A percentile compares a stretch with the other conserved stretches of the same genome.
These are phyloP conservation scores for Salvia rosmarinus DNA, from an alignment of 257 asterid genomes.

Conservation along the genomic window DNA sequence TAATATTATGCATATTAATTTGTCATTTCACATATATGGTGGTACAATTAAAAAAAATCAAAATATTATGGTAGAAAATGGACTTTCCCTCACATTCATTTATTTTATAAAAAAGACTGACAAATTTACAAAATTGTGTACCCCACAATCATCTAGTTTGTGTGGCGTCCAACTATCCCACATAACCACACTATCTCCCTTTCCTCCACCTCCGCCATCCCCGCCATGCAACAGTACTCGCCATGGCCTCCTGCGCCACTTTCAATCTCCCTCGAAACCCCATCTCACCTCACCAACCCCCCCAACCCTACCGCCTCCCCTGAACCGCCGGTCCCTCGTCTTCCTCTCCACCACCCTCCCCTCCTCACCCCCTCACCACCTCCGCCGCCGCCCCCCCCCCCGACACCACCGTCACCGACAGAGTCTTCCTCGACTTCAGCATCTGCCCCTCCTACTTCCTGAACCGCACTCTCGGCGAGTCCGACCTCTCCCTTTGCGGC, in stretches of 20 bases:
- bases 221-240: constrained; percentile 53
- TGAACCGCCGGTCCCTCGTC: constrained; percentile 67
- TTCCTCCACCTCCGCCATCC: constrained; percentile 23
- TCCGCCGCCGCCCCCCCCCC: constrained; percentile 47
- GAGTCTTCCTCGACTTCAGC: constrained; percentile 82
- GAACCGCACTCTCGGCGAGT: constrained; percentile 73
- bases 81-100: too few relatives aligned
- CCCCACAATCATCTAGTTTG: constrained; percentile 33
- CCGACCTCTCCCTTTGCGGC: constrained; percentile 66
- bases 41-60: too few relatives aligned
- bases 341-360: constrained; percentile 60
- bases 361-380: constrained; percentile 42
- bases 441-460: constrained; percentile 79
- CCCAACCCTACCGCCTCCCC: constrained; percentile 32
- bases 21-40: too few relatives aligned
- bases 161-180: constrained; percentile 48
- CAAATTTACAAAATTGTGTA: background rate
- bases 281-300: constrained; percentile 24
- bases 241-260: constrained; percentile 60
- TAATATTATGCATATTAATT: too few relatives aligned
- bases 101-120: too few relatives aligned
- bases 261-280: constrained; percentile 34
- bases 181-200: constrained; percentile 27
- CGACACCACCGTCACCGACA: constrained; percentile 82
- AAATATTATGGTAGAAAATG: too few relatives aligned